Conservation (phyloP, 1,139 yeast genomes). For the Taiozyma onychis region DNA sequence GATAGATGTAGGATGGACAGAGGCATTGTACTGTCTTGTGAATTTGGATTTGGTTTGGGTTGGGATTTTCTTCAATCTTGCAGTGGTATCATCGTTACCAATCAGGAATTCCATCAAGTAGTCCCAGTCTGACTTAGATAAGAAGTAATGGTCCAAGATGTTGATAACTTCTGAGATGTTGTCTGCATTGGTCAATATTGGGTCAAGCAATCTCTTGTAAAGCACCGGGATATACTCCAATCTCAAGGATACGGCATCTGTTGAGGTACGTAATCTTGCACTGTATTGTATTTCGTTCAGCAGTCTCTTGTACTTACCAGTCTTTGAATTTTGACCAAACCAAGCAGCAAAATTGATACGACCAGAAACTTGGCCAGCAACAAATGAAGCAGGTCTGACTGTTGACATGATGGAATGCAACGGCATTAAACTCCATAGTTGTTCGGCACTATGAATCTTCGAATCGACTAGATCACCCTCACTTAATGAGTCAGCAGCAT, state of each 20-base stretch:
- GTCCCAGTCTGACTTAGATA: constrained; percentile 93
- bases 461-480: constrained; percentile 76
- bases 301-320: constrained; percentile 69
- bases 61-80: constrained; percentile 54
- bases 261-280: constrained; percentile 71
- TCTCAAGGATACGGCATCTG: constrained; percentile 71
- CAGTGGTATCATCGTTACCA: constrained; percentile 48
- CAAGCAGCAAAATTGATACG: constrained; percentile 78
- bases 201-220: constrained; percentile 47
- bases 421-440: constrained; percentile 94
- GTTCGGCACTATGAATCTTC: constrained; percentile 84
- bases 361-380: constrained; percentile 67
- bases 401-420: constrained; percentile 87
- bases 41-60: constrained; percentile 77
- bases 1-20: constrained; percentile 81
- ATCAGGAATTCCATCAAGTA: constrained; percentile 74
- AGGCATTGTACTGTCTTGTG: constrained; percentile 74
- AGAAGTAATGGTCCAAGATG: constrained; percentile 73
- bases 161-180: constrained; percentile 64
- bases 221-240: constrained; percentile 71
- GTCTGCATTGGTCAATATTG: constrained; percentile 51
- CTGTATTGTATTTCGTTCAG: constrained; percentile 89
- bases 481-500: constrained; percentile 84
- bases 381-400: constrained; percentile 70
- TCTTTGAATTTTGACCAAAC: constrained; percentile 89